phyloP scores from a whole-genome alignment of 2,329 filamentous ascomycete genomes.

The Epichloe festucae region DNA sequence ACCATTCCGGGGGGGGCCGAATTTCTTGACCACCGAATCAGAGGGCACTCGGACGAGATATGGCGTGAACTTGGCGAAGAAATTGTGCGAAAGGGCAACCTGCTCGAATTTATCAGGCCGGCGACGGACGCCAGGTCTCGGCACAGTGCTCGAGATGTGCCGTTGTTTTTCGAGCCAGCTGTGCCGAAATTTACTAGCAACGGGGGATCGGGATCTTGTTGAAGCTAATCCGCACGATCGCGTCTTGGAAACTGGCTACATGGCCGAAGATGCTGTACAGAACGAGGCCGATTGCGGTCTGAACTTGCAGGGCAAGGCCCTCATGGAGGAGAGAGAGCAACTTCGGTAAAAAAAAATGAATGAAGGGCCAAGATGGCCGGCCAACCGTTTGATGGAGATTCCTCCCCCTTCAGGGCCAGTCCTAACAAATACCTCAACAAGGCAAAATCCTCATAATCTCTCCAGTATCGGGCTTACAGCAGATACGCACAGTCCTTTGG shows the following conservation, averaged over 20 bases:
- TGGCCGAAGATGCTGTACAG: conserved; percentile 31
- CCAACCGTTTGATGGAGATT: neutral
- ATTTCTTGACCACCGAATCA: conserved; percentile 40
- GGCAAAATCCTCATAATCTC: too few species aligned
- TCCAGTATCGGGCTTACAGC: too few species aligned
- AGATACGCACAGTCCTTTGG: too few species aligned
- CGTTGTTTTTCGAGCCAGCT: too few species aligned
- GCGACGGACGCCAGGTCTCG: too few species aligned
- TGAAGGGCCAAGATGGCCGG: neutral
- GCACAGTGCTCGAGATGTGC: conserved; percentile 8
- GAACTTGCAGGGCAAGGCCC: conserved; percentile 50
- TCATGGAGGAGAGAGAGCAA: conserved; percentile 40
- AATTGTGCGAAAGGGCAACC: conserved; percentile 45
- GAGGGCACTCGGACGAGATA: conserved; percentile 32
- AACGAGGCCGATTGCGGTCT: conserved; percentile 43
- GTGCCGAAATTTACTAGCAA: conserved; percentile 25
- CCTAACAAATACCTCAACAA: too few species aligned
- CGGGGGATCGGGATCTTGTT: conserved; percentile 48
- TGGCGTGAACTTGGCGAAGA: conserved; percentile 39
- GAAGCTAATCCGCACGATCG: conserved; percentile 48
- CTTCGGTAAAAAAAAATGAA: neutral
- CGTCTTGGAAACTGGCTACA: conserved; percentile 56
- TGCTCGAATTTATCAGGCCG: conserved; percentile 41
- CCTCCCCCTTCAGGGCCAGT: too few species aligned
- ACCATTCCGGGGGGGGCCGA: conserved; percentile 23